Conservation (phyloP, 805 yeast species). For the Debaryomyces tyrocola region DNA sequence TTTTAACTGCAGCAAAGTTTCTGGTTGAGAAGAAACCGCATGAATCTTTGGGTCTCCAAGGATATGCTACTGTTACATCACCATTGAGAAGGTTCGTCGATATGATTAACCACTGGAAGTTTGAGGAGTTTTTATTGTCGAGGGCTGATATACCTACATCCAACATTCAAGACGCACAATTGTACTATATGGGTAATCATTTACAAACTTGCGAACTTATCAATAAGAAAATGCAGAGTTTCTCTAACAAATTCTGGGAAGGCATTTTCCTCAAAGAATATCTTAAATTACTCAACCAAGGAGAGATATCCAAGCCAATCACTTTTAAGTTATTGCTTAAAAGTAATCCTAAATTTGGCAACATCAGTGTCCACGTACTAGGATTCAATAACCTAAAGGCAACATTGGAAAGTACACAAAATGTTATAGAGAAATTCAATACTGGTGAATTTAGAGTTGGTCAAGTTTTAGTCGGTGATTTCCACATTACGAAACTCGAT, state of each 20-base stretch:
- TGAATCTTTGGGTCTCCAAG: slow-evolving; percentile 58
- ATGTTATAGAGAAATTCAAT: slow-evolving; percentile 17
- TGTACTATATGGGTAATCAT: slow-evolving; percentile 23
- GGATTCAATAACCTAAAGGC: slow-evolving; percentile 25
- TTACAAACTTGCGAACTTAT: slow-evolving; percentile 32
- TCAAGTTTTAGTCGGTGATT: slow-evolving; percentile 15
- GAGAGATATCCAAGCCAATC: slow-evolving; percentile 17
- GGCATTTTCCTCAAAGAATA: slow-evolving; percentile 35
- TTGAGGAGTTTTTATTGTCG: slow-evolving; percentile 26
- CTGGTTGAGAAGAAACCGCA: slow-evolving; percentile 51
- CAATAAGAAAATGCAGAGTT: slow-evolving; percentile 21
- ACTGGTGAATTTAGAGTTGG: slow-evolving; percentile 23
- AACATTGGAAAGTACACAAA: slow-evolving; percentile 19
- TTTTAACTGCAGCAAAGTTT: slow-evolving; percentile 54
- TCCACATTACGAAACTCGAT: slow-evolving; percentile 28
- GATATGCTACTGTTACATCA: slow-evolving; percentile 79
- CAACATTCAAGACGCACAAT: slow-evolving; percentile 2
- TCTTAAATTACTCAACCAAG: slow-evolving; percentile 14
- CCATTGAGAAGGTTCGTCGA: slow-evolving; percentile 87
- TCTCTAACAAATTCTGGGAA: slow-evolving; percentile 36
- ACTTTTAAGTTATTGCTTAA: slow-evolving; percentile 23
- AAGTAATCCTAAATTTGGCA: slow-evolving; percentile 24
- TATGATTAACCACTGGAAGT: slow-evolving; percentile 75
- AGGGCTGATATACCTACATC: not conserved
- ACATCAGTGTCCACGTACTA: slow-evolving; percentile 22